Evolutionary conservation across 768 basidiomycete genomes (phyloP).

Genomic region (Lactarius hengduanensis): DNA sequence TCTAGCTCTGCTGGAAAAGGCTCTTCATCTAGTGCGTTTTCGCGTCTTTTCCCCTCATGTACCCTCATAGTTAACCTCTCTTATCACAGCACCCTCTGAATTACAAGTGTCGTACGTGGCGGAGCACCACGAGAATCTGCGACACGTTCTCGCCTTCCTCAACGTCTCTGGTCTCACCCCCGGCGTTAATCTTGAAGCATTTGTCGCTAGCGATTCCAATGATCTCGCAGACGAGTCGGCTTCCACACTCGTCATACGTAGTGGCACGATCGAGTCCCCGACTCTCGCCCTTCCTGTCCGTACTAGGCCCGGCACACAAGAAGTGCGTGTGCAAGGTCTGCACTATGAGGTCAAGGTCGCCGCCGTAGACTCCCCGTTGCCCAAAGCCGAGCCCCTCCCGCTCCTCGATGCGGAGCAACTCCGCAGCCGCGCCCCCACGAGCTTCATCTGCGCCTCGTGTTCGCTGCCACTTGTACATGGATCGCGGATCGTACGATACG

Average conservation of each 20-base stretch:
- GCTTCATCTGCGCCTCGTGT: constrained; percentile 78
- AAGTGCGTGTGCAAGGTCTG: constrained; percentile 49
- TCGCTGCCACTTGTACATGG: constrained; percentile 65
- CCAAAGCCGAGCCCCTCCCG: constrained; percentile 36
- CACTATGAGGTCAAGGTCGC: constrained; percentile 75
- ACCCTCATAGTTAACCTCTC: neutral
- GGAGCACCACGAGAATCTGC: constrained; percentile 86
- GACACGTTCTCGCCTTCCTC: constrained; percentile 74
- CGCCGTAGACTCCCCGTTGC: constrained; percentile 32
- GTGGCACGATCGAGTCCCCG: constrained; percentile 53
- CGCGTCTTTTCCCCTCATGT: constrained; percentile 7
- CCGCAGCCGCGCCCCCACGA: constrained; percentile 49
- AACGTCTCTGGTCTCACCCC: constrained; percentile 50
- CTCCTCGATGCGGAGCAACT: constrained; percentile 75
- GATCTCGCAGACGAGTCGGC: constrained; percentile 15
- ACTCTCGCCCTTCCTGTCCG: constrained; percentile 57
- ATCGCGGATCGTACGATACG: constrained; percentile 52
- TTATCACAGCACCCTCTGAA: constrained; percentile 9
- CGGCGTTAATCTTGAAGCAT: constrained; percentile 59
- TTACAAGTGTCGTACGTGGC: constrained; percentile 53
- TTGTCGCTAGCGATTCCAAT: constrained; percentile 52
- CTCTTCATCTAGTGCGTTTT: constrained; percentile 32
- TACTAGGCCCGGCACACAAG: constrained; percentile 58
- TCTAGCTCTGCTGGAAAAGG: constrained; percentile 34
- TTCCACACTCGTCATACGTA: constrained; percentile 54